Evolutionary conservation across 2,329 filamentous ascomycete genomes (phyloP), one percentile per base, ranked within the genome.

Genomic region (Colletotrichum spaethianum): DNA sequence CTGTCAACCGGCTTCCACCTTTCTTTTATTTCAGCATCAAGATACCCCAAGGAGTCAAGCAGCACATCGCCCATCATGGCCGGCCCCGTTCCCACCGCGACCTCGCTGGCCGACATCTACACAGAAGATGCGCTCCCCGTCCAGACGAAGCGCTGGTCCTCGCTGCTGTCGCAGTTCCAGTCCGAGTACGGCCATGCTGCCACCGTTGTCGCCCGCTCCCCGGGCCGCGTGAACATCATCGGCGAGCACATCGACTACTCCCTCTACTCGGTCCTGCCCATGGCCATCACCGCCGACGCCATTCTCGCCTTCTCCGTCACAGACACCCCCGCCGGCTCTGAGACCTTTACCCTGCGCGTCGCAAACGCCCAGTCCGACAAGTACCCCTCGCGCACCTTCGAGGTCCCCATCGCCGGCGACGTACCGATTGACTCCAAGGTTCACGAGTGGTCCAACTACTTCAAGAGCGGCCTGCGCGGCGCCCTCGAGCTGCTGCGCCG

Each of bases 211-310:
- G 90, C 96, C 12, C 92, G 96, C 74, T 98, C 95, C 67, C 96
- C 96, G 1, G 96, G 96, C 72, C 91, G 96, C 76, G 96, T 99
- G 76, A 98, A 98, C 85, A 96, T 99, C 79, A 98, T 99, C 80
- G 96, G 96, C 82, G 96, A 99, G 88, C 96, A 99, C 85, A 98
- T 99, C 79, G 96, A 99, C 86, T 99, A 99, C 85, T 98, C 94
- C 18, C 90, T 99, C 26, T 99, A 98, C 86, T 92, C 96, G 77
- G 95, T 98, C 72, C 88, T 99, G 31, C 96, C 96, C 63, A 98
- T 98, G 91, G 96, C 96, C 74, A 95, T 98, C 76, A 94, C 93
- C 7, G 93, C 94, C 74, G 96, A 99, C 82, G 93, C 95, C 69
- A 89, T 99, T 72, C 89, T 99, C 78, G 96, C 96, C 63, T 93